Evolutionary conservation across 306 rosid species (phyloP).

Genomic region (Malus sylvestris): DNA sequence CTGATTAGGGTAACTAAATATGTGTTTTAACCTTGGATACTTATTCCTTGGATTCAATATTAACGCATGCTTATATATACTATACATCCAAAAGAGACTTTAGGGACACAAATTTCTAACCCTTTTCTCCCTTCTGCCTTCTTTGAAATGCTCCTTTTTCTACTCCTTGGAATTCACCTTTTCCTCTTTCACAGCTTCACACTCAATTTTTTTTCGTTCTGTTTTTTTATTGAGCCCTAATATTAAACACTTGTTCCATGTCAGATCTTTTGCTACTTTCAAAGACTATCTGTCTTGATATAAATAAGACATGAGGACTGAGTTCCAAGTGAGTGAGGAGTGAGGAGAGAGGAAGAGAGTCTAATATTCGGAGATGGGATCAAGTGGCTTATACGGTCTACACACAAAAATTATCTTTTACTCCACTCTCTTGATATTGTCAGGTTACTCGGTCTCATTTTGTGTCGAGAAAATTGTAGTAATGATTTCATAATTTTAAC

Average conservation of each 20-base stretch:
- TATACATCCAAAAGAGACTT: slow-evolving; percentile 53
- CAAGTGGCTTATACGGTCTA: no score
- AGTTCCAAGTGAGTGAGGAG: neutral
- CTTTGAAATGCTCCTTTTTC: slow-evolving; percentile 22
- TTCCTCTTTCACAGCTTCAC: slow-evolving; percentile 29
- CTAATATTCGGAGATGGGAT: no score
- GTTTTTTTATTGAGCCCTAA: neutral
- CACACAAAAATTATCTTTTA: no score
- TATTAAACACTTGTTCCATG: slow-evolving; percentile 35
- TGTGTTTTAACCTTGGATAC: slow-evolving; percentile 59
- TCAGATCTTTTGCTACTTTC: slow-evolving; percentile 55
- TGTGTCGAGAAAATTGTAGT: no score
- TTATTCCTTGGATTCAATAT: slow-evolving; percentile 70
- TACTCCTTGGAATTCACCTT: slow-evolving; percentile 29
- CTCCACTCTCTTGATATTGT: no score
- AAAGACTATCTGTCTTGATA: slow-evolving; percentile 33
- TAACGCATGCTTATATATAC: slow-evolving; percentile 28
- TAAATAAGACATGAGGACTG: slow-evolving; percentile 8
- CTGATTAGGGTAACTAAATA: neutral
- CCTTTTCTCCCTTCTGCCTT: slow-evolving; percentile 33
- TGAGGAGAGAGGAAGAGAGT: neutral
- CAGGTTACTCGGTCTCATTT: no score
- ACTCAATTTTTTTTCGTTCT: neutral
- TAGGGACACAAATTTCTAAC: slow-evolving; percentile 65
- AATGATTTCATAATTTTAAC: no score